Percentiles rank a stretch among this genome's conserved stretches.
Conservation (phyloP, 345 rosid genomes). For the Jatropha curcas region DNA sequence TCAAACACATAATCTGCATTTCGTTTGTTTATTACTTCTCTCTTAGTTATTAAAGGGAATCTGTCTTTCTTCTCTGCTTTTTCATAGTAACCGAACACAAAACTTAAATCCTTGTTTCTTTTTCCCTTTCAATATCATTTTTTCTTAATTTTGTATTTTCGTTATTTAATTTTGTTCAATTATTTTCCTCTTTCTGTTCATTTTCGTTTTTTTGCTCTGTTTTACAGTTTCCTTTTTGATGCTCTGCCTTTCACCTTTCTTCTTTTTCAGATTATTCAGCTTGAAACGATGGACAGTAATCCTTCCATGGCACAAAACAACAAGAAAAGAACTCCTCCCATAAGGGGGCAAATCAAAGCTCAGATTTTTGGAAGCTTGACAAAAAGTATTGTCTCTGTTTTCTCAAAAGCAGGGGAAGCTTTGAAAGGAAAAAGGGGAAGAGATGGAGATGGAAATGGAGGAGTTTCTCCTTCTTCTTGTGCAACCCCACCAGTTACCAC, state of each 20-base stretch:
- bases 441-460: not conserved
- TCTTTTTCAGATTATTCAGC: not conserved
- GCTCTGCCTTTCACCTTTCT: not conserved
- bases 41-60: too few relatives aligned
- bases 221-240: not conserved
- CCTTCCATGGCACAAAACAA: constrained; percentile 9
- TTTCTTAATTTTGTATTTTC: not conserved
- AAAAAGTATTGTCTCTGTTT: constrained; percentile 5
- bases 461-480: not conserved
- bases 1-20: too few relatives aligned
- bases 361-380: constrained; percentile 33
- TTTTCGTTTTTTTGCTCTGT: too few relatives aligned
- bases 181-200: not conserved
- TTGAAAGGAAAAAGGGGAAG: not conserved
- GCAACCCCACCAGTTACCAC: constrained; percentile 24
- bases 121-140: not conserved
- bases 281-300: constrained; percentile 14
- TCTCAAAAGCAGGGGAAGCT: constrained; percentile 16
- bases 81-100: not conserved
- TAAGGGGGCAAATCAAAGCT: constrained; percentile 42
- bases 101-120: not conserved
- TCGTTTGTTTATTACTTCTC: not conserved
- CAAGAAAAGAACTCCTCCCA: constrained; percentile 25
- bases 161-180: too few relatives aligned
- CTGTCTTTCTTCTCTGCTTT: not conserved